A percentile compares a stretch with the other conserved stretches of the same genome.
Conservation (phyloP, 768 basidiomycete genomes). For the Lyophyllum decastes region DNA sequence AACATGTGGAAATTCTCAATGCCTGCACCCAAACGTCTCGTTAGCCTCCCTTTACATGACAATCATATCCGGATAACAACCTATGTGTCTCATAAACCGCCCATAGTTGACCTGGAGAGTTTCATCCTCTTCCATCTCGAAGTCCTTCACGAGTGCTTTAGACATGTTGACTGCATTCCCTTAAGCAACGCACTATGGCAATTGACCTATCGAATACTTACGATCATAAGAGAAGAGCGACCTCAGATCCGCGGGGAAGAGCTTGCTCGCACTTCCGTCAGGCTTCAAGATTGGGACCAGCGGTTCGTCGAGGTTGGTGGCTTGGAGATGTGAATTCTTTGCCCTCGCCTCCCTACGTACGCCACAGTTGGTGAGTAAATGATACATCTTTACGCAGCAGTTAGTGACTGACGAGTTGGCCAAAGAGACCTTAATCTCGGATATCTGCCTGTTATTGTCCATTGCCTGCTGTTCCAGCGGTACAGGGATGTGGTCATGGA, state of each 20-base stretch:
- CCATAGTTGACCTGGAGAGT: conserved; percentile 48
- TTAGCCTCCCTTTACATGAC: background rate
- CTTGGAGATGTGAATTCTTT: conserved; percentile 45
- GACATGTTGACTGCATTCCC: conserved; percentile 36
- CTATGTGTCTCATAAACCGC: conserved; percentile 58
- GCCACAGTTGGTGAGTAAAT: background rate
- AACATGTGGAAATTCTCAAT: conserved; percentile 4
- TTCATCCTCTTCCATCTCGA: conserved; percentile 45
- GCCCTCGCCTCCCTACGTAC: conserved; percentile 47
- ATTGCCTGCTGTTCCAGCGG: conserved; percentile 43
- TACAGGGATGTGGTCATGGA: conserved; percentile 48
- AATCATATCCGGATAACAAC: conserved; percentile 26
- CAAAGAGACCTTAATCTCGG: conserved; percentile 44
- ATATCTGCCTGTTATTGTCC: conserved; percentile 44
- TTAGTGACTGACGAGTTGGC: conserved; percentile 51
- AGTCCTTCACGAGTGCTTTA: conserved; percentile 47
- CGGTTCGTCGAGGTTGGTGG: conserved; percentile 41
- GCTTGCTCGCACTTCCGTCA: conserved; percentile 46
- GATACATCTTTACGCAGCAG: background rate
- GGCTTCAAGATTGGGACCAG: conserved; percentile 47
- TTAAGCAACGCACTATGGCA: background rate
- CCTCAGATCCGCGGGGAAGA: conserved; percentile 51
- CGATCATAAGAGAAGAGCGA: conserved; percentile 55
- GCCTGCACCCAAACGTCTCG: background rate
- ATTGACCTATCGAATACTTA: conserved; percentile 28